Evolutionary conservation across 345 rosid genomes (phyloP).

Genomic region (Euclidium syriacum): DNA sequence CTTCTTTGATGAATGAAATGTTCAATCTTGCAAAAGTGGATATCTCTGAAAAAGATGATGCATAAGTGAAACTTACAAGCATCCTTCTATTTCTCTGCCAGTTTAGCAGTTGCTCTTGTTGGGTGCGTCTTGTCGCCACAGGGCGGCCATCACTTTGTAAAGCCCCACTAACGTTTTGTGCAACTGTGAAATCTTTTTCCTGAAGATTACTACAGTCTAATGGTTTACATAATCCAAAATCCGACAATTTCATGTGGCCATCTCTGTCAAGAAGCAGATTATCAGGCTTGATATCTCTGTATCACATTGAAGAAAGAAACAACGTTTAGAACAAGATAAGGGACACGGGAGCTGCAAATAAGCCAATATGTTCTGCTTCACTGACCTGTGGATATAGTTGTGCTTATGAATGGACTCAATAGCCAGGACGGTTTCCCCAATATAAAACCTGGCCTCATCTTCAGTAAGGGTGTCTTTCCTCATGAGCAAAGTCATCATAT

Average conservation of each 20-base stretch:
- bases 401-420: conserved; percentile 97
- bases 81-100: conserved; percentile 98
- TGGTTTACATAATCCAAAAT: conserved; percentile 97
- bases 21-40: background rate
- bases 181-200: conserved; percentile 76
- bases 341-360: background rate
- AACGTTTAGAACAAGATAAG: background rate
- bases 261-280: conserved; percentile 88
- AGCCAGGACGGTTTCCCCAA: conserved; percentile 93
- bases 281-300: conserved; percentile 98
- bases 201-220: conserved; percentile 93
- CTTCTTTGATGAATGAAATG: background rate
- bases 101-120: conserved; percentile 83
- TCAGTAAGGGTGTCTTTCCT: conserved; percentile 91
- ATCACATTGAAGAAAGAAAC: conserved; percentile 7
- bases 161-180: conserved; percentile 59
- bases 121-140: conserved; percentile 77
- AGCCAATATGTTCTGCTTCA: conserved; percentile 1
- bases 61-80: conserved; percentile 59
- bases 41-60: background rate
- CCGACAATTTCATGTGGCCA: conserved; percentile 96
- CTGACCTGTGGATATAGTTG: conserved; percentile 93
- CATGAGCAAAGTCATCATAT: conserved; percentile 99
- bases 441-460: conserved; percentile 95
- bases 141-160: conserved; percentile 78